A percentile compares a stretch with the other conserved stretches of the same genome.
These are phyloP conservation scores for Curvularia spicifera DNA, from an alignment of 2,329 filamentous ascomycete species.

Conservation along the genomic window DNA sequence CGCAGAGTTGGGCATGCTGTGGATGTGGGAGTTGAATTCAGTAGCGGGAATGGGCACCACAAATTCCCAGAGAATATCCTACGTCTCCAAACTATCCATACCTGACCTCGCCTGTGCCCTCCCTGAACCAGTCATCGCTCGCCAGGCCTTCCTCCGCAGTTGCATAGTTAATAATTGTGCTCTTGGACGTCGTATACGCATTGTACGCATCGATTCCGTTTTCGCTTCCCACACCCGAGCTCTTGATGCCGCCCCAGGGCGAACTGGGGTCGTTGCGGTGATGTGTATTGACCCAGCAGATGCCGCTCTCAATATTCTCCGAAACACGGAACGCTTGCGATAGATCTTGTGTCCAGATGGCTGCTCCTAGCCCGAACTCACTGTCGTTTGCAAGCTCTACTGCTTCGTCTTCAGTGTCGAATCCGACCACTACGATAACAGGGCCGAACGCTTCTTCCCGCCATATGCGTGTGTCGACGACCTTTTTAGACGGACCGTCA, in stretches of 20 bases:
- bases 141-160: conserved; percentile 58
- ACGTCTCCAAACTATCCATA: conserved; percentile 55
- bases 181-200: conserved; percentile 62
- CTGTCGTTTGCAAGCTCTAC: conserved; percentile 58
- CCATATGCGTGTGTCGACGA: conserved; percentile 49
- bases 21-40: background rate
- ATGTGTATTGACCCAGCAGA: conserved; percentile 61
- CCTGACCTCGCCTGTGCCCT: conserved; percentile 62
- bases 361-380: conserved; percentile 59
- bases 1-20: background rate
- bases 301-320: conserved; percentile 57
- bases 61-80: background rate
- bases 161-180: conserved; percentile 73
- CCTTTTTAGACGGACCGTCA: conserved; percentile 36
- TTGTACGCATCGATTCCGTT: conserved; percentile 66
- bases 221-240: conserved; percentile 72
- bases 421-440: conserved; percentile 58
- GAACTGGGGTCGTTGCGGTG: conserved; percentile 75
- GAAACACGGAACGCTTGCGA: conserved; percentile 57
- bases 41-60: background rate
- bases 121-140: conserved; percentile 72
- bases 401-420: conserved; percentile 56
- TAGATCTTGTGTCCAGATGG: conserved; percentile 60
- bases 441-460: conserved; percentile 60
- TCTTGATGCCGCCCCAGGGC: conserved; percentile 71